A percentile compares a stretch with the other conserved stretches of the same genome.
phyloP scores from a whole-genome alignment of 1,284 basidiomycete species.

The Kwoniella shivajii region DNA sequence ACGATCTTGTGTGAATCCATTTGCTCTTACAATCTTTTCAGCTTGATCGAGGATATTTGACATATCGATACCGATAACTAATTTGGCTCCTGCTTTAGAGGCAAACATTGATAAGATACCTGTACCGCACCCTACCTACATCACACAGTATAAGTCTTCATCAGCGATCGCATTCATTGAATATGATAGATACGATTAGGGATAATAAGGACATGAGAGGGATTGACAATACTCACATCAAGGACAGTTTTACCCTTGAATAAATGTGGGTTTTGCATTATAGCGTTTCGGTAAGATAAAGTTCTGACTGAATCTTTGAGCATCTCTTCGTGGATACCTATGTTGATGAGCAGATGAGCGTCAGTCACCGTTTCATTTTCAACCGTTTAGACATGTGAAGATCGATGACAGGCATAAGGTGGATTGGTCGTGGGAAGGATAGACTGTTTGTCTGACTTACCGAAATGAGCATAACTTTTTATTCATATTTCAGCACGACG shows the following conservation, averaged over 20 bases:
- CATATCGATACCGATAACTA: constrained; percentile 99
- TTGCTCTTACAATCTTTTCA: constrained; percentile 92
- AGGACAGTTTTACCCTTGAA: constrained; percentile 97
- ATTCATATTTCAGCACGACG: constrained; percentile 10
- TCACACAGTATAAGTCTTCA: neutral
- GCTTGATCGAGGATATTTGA: constrained; percentile 99
- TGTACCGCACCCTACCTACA: constrained; percentile 86
- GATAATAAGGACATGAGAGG: too few species aligned
- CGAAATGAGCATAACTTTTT: constrained; percentile 87
- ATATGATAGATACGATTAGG: neutral
- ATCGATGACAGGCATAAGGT: constrained; percentile 5
- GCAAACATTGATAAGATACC: constrained; percentile 98
- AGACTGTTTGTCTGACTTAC: constrained; percentile 63
- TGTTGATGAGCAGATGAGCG: neutral
- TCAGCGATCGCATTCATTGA: neutral
- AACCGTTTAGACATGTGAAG: neutral
- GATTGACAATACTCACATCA: constrained; percentile 62
- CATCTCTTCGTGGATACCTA: constrained; percentile 99
- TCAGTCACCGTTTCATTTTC: neutral
- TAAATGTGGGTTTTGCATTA: constrained; percentile 90
- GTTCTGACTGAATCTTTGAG: constrained; percentile 96
- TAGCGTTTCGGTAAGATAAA: constrained; percentile 90
- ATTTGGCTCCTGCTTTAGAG: constrained; percentile 93
- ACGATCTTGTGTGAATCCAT: constrained; percentile 89
- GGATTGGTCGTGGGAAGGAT: constrained; percentile 2